Evolutionary conservation across 768 basidiomycete genomes (phyloP).

Genomic region (Tylopilus rubrobrunneus): DNA sequence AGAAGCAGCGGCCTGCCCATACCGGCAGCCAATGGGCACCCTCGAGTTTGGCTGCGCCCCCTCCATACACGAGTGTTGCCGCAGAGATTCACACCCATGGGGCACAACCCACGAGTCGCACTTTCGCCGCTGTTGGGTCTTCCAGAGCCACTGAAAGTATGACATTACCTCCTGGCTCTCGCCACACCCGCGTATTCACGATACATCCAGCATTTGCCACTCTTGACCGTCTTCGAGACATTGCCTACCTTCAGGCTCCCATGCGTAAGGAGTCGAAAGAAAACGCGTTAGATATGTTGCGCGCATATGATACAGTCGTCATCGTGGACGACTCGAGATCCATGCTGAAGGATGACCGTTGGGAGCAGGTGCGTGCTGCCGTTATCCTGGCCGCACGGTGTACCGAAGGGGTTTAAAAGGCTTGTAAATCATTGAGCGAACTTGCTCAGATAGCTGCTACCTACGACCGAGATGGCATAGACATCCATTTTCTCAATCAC

Average conservation of each 20-base stretch:
- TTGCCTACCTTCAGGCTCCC: slow-evolving; percentile 24
- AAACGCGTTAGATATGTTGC: slow-evolving; percentile 34
- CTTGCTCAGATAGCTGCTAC: slow-evolving; percentile 45
- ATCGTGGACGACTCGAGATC: slow-evolving; percentile 61
- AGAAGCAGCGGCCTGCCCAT: slow-evolving; percentile 1
- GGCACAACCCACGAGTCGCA: not conserved
- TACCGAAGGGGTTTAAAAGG: slow-evolving; percentile 1
- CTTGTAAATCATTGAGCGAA: slow-evolving; percentile 30
- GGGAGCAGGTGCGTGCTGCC: slow-evolving; percentile 43
- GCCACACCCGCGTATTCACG: slow-evolving; percentile 22
- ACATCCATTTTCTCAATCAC: slow-evolving; percentile 58
- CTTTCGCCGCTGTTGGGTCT: slow-evolving; percentile 5
- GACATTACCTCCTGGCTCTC: slow-evolving; percentile 17
- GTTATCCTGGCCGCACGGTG: not conserved
- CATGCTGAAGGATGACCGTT: slow-evolving; percentile 42
- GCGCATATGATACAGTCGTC: slow-evolving; percentile 52
- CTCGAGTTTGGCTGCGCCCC: slow-evolving; percentile 14
- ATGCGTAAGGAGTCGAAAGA: slow-evolving; percentile 27
- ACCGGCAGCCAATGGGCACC: not conserved
- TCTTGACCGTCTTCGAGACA: slow-evolving; percentile 13
- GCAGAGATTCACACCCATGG: slow-evolving; percentile 7
- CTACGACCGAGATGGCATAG: slow-evolving; percentile 59
- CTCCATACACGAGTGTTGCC: slow-evolving; percentile 20
- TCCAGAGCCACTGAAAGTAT: slow-evolving; percentile 14
- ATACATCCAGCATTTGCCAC: slow-evolving; percentile 19